These are phyloP conservation scores for Helianthus tuberosus DNA, from an alignment of 129 eudicot genomes.

Conservation along the genomic window DNA sequence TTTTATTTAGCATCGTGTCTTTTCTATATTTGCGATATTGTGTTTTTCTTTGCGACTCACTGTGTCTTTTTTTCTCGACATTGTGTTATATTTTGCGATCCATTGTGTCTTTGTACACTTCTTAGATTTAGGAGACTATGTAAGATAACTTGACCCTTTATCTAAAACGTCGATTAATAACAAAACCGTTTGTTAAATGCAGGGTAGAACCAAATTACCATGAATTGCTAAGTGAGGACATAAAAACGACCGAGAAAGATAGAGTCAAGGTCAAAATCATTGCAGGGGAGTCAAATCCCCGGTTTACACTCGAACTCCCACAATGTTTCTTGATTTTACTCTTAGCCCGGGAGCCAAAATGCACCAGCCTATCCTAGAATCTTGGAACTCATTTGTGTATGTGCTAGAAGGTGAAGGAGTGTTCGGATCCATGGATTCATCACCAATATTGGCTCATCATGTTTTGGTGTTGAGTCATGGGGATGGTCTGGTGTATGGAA, in stretches of 20 bases:
- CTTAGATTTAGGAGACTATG: no score
- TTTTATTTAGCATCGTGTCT: no score
- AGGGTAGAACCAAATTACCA: constrained; percentile 96
- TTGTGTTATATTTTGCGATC: no score
- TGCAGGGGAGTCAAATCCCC: constrained; percentile 89
- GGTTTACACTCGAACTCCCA: constrained; percentile 86
- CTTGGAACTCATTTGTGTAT: constrained; percentile 80
- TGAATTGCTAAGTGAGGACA: constrained; percentile 67
- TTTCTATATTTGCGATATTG: no score
- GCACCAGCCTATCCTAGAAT: constrained; percentile 69
- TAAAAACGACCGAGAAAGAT: constrained; percentile 53
- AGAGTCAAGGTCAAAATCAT: constrained; percentile 76
- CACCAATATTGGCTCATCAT: constrained; percentile 64
- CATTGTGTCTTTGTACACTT: no score
- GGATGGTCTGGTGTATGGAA: constrained; percentile 88
- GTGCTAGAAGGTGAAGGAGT: constrained; percentile 77
- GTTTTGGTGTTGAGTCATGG: constrained; percentile 72
- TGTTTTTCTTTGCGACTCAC: no score
- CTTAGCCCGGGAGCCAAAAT: constrained; percentile 54
- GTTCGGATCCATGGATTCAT: constrained; percentile 55
- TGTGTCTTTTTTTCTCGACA: no score
- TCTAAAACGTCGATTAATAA: not conserved
- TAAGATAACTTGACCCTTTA: not conserved
- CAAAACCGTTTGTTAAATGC: constrained; percentile 17
- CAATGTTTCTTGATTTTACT: constrained; percentile 89